Percentiles rank a stretch among this genome's conserved stretches.
These are phyloP conservation scores for Spathaspora girioi DNA, from an alignment of 805 yeast genomes.

Conservation along the genomic window DNA sequence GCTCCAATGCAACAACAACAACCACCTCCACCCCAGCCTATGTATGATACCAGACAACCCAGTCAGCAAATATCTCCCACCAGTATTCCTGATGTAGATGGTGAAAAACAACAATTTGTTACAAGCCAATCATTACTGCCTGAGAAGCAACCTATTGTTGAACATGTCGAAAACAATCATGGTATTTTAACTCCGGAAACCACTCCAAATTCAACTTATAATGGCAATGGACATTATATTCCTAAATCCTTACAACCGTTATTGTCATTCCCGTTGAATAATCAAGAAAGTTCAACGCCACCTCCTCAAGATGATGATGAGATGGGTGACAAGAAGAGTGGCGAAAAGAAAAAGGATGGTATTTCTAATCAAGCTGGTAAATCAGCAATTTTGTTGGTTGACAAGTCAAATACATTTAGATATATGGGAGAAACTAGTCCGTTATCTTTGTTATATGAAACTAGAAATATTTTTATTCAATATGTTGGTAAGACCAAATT, in stretches of 20 bases:
- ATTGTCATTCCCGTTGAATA: slow-evolving; percentile 9
- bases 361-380: slow-evolving; percentile 15
- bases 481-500: slow-evolving; percentile 27
- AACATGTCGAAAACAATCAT: neutral
- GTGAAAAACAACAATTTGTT: neutral
- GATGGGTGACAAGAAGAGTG: neutral
- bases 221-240: slow-evolving; percentile 2
- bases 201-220: slow-evolving; percentile 2
- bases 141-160: neutral
- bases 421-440: slow-evolving; percentile 43
- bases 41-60: neutral
- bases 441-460: slow-evolving; percentile 37
- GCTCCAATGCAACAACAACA: neutral
- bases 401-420: slow-evolving; percentile 30
- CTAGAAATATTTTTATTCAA: slow-evolving; percentile 31
- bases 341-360: slow-evolving; percentile 4
- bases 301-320: neutral
- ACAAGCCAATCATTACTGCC: no score
- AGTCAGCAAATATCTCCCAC: neutral
- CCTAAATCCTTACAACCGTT: slow-evolving; percentile 12
- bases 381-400: slow-evolving; percentile 27
- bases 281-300: neutral
- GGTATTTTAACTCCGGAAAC: slow-evolving; percentile 7
- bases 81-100: neutral
- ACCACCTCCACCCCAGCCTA: neutral